Conservation (phyloP, 192 early-diverging fungal species). For the Diversispora epigaea region DNA sequence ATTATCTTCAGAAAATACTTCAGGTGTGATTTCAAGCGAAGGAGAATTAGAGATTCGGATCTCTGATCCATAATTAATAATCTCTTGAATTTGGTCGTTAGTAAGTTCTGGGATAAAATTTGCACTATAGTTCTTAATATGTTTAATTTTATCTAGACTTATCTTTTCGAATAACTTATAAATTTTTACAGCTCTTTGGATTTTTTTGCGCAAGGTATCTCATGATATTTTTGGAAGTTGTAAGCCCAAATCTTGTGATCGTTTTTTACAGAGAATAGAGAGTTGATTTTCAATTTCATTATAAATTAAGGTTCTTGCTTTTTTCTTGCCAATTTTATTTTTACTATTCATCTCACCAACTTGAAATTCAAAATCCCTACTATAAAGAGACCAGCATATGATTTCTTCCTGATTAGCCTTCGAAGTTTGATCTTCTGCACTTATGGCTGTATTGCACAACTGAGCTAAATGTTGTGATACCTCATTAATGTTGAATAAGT, state of each 20-base stretch:
- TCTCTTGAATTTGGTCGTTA: background rate
- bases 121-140: constrained; percentile 23
- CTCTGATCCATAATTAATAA: constrained; percentile 18
- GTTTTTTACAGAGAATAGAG: constrained; percentile 9
- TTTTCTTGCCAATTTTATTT: constrained; percentile 19
- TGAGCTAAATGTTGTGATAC: constrained; percentile 24
- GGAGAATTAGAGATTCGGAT: constrained; percentile 13
- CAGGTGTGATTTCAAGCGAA: constrained; percentile 20
- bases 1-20: constrained; percentile 24
- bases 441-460: constrained; percentile 19
- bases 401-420: constrained; percentile 27
- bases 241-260: constrained; percentile 22
- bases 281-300: constrained; percentile 19
- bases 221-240: constrained; percentile 21
- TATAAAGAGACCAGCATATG: constrained; percentile 27
- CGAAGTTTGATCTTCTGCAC: constrained; percentile 17
- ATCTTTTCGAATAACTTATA: constrained; percentile 25
- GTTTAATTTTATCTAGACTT: constrained; percentile 19
- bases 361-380: constrained; percentile 25
- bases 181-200: constrained; percentile 23
- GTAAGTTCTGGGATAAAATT: constrained; percentile 16
- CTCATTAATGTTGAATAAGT: constrained; percentile 25
- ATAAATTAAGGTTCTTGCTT: constrained; percentile 23
- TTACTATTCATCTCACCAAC: background rate
- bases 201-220: constrained; percentile 24